Evolutionary conservation across 306 rosid genomes (phyloP).

Genomic region (Cucurbita ficifolia): DNA sequence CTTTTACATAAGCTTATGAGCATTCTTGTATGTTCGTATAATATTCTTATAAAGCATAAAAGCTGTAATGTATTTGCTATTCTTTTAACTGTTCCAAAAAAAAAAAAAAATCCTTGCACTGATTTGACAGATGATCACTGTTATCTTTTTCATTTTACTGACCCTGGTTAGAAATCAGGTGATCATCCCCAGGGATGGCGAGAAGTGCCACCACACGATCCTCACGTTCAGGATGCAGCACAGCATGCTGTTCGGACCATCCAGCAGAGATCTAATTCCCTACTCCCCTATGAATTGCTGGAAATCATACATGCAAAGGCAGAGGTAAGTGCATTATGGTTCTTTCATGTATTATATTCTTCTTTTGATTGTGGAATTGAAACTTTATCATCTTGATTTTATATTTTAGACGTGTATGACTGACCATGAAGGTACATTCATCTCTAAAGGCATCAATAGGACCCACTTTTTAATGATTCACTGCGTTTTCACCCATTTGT

Average conservation of each 20-base stretch:
- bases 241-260: conserved; percentile 47
- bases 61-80: background rate
- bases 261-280: conserved; percentile 65
- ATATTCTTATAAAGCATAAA: background rate
- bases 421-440: background rate
- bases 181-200: conserved; percentile 44
- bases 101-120: background rate
- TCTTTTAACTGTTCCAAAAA: background rate
- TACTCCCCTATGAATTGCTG: conserved; percentile 41
- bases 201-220: conserved; percentile 49
- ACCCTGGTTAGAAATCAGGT: conserved; percentile 20
- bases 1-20: background rate
- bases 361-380: background rate
- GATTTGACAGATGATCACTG: background rate
- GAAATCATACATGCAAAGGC: conserved; percentile 65
- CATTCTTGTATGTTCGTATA: background rate
- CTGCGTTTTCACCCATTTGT: background rate
- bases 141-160: background rate
- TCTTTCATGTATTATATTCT: background rate
- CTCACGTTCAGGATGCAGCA: conserved; percentile 67
- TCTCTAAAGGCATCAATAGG: background rate
- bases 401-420: background rate
- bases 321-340: conserved; percentile 34
- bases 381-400: background rate
- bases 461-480: background rate